A percentile compares a stretch with the other conserved stretches of the same genome.
phyloP scores from a whole-genome alignment of 306 rosid species.

The Sphenostylis stenocarpa region DNA sequence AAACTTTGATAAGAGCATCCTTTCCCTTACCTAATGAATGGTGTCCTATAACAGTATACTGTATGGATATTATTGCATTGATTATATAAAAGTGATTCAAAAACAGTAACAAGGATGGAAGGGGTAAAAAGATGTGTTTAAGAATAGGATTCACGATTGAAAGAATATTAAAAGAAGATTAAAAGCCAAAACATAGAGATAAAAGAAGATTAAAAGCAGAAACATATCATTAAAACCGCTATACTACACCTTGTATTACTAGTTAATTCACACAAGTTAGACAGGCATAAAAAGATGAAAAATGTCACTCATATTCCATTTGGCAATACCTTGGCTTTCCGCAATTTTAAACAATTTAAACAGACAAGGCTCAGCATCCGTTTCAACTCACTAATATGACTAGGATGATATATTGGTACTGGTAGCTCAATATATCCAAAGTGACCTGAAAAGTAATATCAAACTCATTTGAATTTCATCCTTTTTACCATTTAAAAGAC shows the following conservation, averaged over 20 bases:
- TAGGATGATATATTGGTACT: conserved; percentile 85
- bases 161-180: background rate
- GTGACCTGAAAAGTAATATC: conserved; percentile 66
- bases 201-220: background rate
- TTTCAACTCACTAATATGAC: conserved; percentile 73
- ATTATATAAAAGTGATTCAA: background rate
- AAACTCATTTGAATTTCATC: background rate
- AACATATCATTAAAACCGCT: background rate
- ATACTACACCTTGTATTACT: background rate
- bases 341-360: conserved; percentile 70
- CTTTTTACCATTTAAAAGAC: background rate
- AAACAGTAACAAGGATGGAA: background rate
- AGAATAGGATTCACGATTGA: conserved; percentile 2
- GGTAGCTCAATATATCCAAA: conserved; percentile 90
- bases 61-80: background rate
- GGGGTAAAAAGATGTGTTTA: no score
- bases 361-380: conserved; percentile 69
- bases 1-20: no score
- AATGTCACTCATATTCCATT: conserved; percentile 15
- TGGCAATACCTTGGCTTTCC: conserved; percentile 68
- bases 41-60: background rate
- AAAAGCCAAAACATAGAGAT: background rate
- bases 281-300: background rate
- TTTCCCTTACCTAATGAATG: no score
- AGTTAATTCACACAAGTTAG: background rate